These are phyloP conservation scores for Globisporangium polare DNA, from an alignment of 352 stramenopile species.

Conservation along the genomic window DNA sequence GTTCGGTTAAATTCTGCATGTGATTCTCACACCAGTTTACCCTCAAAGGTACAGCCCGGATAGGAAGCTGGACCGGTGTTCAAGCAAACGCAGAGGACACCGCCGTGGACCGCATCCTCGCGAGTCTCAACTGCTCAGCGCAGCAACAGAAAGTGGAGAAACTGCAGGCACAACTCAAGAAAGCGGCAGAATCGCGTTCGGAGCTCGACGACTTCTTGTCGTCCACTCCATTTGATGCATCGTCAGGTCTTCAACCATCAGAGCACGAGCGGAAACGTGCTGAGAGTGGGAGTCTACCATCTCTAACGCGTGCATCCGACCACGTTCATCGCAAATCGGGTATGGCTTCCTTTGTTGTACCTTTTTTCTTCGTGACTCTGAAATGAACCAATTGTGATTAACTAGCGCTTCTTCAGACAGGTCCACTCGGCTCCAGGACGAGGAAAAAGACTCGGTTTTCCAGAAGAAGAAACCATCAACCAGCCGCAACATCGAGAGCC, in stretches of 20 bases:
- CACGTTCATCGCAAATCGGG: not conserved
- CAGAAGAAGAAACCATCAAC: not conserved
- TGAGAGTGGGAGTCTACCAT: not conserved
- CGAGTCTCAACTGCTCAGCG: slow-evolving; percentile 17
- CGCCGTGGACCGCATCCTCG: slow-evolving; percentile 12
- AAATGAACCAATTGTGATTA: not conserved
- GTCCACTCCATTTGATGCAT: not conserved
- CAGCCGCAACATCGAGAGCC: not conserved
- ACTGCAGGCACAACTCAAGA: slow-evolving; percentile 28
- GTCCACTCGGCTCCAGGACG: no score
- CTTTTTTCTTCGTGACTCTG: not conserved
- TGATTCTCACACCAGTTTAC: not conserved
- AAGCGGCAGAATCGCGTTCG: slow-evolving; percentile 23
- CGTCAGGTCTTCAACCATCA: not conserved
- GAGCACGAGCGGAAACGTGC: not conserved
- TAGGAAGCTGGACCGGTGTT: not conserved
- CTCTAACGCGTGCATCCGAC: not conserved
- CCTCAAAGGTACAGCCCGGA: not conserved
- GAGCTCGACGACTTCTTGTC: slow-evolving; percentile 24
- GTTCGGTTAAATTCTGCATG: not conserved
- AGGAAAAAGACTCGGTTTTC: not conserved
- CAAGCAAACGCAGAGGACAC: not conserved
- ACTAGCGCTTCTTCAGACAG: not conserved
- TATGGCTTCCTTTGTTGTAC: not conserved
- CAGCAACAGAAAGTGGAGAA: slow-evolving; percentile 36